Evolutionary conservation across 2,329 filamentous ascomycete species (phyloP).

Genomic region (Thelonectria olida): DNA sequence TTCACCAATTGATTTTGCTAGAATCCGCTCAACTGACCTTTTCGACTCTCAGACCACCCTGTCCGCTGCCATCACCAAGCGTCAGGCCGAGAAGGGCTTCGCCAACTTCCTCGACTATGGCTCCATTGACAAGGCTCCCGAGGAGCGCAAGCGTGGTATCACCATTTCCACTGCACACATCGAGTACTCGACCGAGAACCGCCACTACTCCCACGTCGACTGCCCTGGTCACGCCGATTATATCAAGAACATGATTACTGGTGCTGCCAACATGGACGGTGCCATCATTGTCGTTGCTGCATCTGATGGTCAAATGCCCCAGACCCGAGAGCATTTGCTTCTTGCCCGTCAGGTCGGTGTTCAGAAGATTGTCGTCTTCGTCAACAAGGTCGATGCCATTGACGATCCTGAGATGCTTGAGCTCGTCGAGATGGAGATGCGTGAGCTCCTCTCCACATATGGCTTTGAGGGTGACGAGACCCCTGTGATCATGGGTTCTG

Average conservation of each 20-base stretch:
- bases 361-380: slow-evolving; percentile 97
- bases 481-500: slow-evolving; percentile 96
- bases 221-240: slow-evolving; percentile 99
- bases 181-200: slow-evolving; percentile 92
- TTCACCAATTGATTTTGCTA: slow-evolving; percentile 6
- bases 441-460: slow-evolving; percentile 90
- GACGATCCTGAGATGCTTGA: slow-evolving; percentile 99
- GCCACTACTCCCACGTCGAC: slow-evolving; percentile 99
- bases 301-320: slow-evolving; percentile 99
- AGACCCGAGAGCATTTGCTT: slow-evolving; percentile 97
- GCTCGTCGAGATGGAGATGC: slow-evolving; percentile 99
- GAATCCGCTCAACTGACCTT: slow-evolving; percentile 29
- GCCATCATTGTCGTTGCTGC: slow-evolving; percentile 98
- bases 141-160: slow-evolving; percentile 99
- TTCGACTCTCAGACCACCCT: slow-evolving; percentile 80
- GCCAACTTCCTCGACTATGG: slow-evolving; percentile 98
- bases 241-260: slow-evolving; percentile 99
- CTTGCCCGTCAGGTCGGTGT: slow-evolving; percentile 98
- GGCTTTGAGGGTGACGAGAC: slow-evolving; percentile 98
- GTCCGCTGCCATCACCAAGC: slow-evolving; percentile 98
- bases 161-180: slow-evolving; percentile 99
- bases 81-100: slow-evolving; percentile 92
- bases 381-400: slow-evolving; percentile 98
- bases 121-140: slow-evolving; percentile 97
- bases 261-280: slow-evolving; percentile 99